Conservation (phyloP, 768 basidiomycete genomes). For the Lactifluus echinatus region DNA sequence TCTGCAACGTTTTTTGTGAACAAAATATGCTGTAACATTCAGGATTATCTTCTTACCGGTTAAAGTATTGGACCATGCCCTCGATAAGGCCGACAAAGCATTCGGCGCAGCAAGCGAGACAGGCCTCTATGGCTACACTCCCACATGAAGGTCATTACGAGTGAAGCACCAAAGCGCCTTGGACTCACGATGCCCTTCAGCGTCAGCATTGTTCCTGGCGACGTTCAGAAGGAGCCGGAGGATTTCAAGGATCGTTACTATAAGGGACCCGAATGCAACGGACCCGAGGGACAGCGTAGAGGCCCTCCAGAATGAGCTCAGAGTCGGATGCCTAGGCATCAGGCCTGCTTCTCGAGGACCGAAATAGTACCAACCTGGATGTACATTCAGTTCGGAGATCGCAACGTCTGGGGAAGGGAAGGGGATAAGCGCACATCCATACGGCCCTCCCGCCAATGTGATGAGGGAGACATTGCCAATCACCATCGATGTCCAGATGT, state of each 20-base stretch:
- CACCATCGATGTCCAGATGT: conserved; percentile 79
- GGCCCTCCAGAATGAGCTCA: conserved; percentile 62
- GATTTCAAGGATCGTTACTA: conserved; percentile 72
- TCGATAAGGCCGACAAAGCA: conserved; percentile 72
- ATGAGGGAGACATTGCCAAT: conserved; percentile 70
- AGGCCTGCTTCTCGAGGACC: conserved; percentile 57
- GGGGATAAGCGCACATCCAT: conserved; percentile 36
- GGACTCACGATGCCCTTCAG: conserved; percentile 56
- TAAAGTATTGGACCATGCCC: conserved; percentile 67
- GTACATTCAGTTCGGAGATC: background rate
- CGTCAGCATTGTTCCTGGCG: conserved; percentile 48
- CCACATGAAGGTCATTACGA: background rate
- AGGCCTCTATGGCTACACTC: conserved; percentile 54
- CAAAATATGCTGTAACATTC: background rate
- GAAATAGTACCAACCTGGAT: conserved; percentile 63
- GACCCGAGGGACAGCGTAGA: conserved; percentile 75
- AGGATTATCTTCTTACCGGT: conserved; percentile 37
- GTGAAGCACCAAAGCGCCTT: background rate
- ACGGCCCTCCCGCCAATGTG: conserved; percentile 74
- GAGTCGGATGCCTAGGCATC: conserved; percentile 67
- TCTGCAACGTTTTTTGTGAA: conserved; percentile 28
- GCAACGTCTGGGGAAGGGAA: too few species aligned
- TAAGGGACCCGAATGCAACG: conserved; percentile 77
- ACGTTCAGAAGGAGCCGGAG: conserved; percentile 52
- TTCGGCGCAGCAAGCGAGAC: conserved; percentile 68